Evolutionary conservation across 371 early-diverging fungal genomes (phyloP).

Genomic region (Apophysomyces ossiformis): DNA sequence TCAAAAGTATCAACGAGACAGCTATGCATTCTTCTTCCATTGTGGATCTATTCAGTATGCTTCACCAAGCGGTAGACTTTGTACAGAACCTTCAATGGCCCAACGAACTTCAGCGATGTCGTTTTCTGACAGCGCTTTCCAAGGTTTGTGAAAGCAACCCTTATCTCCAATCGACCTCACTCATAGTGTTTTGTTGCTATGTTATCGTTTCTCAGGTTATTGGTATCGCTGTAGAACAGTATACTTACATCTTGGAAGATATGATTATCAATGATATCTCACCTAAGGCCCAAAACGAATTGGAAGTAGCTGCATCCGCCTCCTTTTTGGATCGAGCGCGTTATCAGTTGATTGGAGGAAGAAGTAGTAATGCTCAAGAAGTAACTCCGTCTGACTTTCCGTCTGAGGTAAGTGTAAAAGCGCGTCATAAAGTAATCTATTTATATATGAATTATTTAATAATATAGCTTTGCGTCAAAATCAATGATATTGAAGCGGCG

Average conservation of each 20-base stretch:
- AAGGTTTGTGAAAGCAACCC: constrained; percentile 45
- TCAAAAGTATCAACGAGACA: constrained; percentile 60
- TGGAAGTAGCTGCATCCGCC: constrained; percentile 18
- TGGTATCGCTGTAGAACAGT: constrained; percentile 58
- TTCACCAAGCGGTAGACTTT: constrained; percentile 76
- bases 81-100: constrained; percentile 81
- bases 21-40: constrained; percentile 82
- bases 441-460: not conserved
- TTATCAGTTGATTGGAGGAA: constrained; percentile 40
- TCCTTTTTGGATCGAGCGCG: constrained; percentile 49
- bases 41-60: constrained; percentile 77
- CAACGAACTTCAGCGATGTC: constrained; percentile 66
- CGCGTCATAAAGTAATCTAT: not conserved
- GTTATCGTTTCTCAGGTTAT: constrained; percentile 44
- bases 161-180: constrained; percentile 9
- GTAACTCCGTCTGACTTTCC: constrained; percentile 58
- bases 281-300: constrained; percentile 16
- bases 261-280: constrained; percentile 48
- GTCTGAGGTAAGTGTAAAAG: constrained; percentile 46
- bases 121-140: constrained; percentile 72
- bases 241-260: constrained; percentile 48
- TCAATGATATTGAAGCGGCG: constrained; percentile 74
- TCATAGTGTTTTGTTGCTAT: constrained; percentile 43
- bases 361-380: constrained; percentile 35
- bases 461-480: constrained; percentile 59